A percentile compares a stretch with the other conserved stretches of the same genome.
phyloP scores from a whole-genome alignment of 495 filamentous ascomycete genomes.

The Emericellopsis terricola region DNA sequence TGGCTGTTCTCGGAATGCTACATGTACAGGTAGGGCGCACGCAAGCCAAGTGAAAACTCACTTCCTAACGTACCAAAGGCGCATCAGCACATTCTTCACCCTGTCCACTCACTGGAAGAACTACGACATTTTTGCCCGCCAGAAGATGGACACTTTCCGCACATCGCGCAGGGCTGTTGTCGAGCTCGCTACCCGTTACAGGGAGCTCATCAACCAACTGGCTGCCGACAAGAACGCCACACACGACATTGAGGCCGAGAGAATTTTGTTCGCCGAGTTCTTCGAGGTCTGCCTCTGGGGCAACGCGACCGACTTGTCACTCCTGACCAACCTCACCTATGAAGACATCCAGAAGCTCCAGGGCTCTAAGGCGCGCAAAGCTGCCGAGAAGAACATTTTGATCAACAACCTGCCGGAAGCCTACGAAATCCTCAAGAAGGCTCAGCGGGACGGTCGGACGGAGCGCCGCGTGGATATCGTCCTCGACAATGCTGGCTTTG shows the following conservation, averaged over 20 bases:
- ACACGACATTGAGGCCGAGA: slow-evolving; percentile 48
- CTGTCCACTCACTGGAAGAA: slow-evolving; percentile 70
- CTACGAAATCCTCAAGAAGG: slow-evolving; percentile 49
- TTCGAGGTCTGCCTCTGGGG: slow-evolving; percentile 96
- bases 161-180: slow-evolving; percentile 84
- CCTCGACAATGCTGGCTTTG: slow-evolving; percentile 91
- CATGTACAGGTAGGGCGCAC: slow-evolving; percentile 48
- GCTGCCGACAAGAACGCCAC: slow-evolving; percentile 14
- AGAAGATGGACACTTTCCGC: slow-evolving; percentile 85
- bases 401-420: slow-evolving; percentile 63
- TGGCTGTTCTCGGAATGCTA: slow-evolving; percentile 95
- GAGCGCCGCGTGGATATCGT: slow-evolving; percentile 72
- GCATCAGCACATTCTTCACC: slow-evolving; percentile 57
- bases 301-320: slow-evolving; percentile 87
- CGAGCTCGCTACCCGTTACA: slow-evolving; percentile 64
- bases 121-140: slow-evolving; percentile 81
- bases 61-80: slow-evolving; percentile 29
- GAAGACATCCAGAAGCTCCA: slow-evolving; percentile 95
- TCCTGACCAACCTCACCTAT: slow-evolving; percentile 77
- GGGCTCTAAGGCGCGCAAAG: slow-evolving; percentile 67
- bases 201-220: slow-evolving; percentile 39
- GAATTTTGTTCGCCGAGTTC: slow-evolving; percentile 76
- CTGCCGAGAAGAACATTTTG: slow-evolving; percentile 73
- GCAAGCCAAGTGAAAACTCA: too few relatives aligned
- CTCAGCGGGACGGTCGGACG: slow-evolving; percentile 36